These are phyloP conservation scores for Yarrowia osloensis DNA, from an alignment of 805 yeast species.

Conservation along the genomic window DNA sequence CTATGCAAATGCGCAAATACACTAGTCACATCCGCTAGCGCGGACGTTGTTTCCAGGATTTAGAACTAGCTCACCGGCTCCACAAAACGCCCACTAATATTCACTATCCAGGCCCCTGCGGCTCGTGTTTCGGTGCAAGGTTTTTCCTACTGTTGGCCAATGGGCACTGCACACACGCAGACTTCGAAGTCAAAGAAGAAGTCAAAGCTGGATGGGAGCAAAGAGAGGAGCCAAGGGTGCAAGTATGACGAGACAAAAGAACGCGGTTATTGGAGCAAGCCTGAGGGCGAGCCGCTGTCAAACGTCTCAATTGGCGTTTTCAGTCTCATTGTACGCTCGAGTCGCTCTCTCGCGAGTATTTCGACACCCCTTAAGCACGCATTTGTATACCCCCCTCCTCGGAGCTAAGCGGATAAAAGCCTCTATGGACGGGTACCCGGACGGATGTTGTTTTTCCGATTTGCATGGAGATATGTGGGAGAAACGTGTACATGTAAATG, in stretches of 20 bases:
- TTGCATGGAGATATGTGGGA: constrained; percentile 30
- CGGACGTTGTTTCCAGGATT: no score
- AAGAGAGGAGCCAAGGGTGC: constrained; percentile 23
- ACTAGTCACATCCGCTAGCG: not conserved
- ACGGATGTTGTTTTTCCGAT: constrained; percentile 30
- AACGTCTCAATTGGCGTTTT: not conserved
- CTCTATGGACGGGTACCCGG: constrained; percentile 25
- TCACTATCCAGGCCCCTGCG: not conserved
- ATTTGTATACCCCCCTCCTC: not conserved
- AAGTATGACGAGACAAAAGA: constrained; percentile 19
- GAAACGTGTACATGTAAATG: constrained; percentile 30
- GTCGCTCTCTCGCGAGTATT: not conserved
- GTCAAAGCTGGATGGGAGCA: constrained; percentile 27
- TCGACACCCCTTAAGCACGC: not conserved
- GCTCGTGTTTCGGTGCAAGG: constrained; percentile 21
- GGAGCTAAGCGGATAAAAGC: constrained; percentile 27
- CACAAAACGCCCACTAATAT: no score
- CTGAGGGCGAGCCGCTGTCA: no score
- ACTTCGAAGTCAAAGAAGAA: constrained; percentile 18
- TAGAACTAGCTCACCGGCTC: not conserved
- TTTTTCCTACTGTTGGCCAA: constrained; percentile 12
- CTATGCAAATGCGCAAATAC: no score
- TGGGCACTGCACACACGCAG: constrained; percentile 25
- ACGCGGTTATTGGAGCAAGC: constrained; percentile 1
- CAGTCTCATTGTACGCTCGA: not conserved